Evolutionary conservation across 345 rosid genomes (phyloP).

Genomic region (Eutrema japonicum): DNA sequence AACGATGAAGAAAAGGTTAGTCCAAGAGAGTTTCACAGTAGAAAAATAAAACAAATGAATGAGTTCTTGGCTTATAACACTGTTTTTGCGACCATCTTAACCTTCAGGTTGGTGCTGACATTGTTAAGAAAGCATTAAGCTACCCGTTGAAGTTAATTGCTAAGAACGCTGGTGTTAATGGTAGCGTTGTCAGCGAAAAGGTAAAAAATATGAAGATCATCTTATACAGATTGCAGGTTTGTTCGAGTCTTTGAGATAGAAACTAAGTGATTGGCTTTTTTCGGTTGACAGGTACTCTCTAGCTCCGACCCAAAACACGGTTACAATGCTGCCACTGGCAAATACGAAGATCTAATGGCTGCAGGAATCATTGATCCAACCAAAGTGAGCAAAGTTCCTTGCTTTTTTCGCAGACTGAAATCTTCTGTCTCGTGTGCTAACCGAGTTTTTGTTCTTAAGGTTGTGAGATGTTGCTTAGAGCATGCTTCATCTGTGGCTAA

Average conservation of each 20-base stretch:
- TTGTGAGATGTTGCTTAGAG: slow-evolving; percentile 95
- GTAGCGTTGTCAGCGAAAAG: slow-evolving; percentile 91
- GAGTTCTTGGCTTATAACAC: not conserved
- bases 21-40: not conserved
- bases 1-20: slow-evolving; percentile 86
- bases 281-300: slow-evolving; percentile 60
- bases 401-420: not conserved
- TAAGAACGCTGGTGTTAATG: slow-evolving; percentile 91
- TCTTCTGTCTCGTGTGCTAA: not conserved
- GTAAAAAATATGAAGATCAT: slow-evolving; percentile 32
- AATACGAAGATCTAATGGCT: slow-evolving; percentile 87
- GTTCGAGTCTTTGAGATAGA: slow-evolving; percentile 10
- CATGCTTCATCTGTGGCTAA: slow-evolving; percentile 92
- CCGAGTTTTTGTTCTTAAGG: slow-evolving; percentile 46
- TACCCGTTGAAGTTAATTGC: slow-evolving; percentile 88
- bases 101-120: slow-evolving; percentile 83
- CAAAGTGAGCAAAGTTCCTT: slow-evolving; percentile 51
- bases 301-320: slow-evolving; percentile 68
- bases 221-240: slow-evolving; percentile 3
- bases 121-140: slow-evolving; percentile 80
- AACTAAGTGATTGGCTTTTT: slow-evolving; percentile 3
- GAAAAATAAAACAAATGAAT: not conserved
- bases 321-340: slow-evolving; percentile 87
- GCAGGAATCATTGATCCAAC: slow-evolving; percentile 95
- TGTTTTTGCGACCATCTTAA: not conserved